Conservation (phyloP, 2,329 filamentous ascomycete genomes). For the Raffaelea ambrosiae region DNA sequence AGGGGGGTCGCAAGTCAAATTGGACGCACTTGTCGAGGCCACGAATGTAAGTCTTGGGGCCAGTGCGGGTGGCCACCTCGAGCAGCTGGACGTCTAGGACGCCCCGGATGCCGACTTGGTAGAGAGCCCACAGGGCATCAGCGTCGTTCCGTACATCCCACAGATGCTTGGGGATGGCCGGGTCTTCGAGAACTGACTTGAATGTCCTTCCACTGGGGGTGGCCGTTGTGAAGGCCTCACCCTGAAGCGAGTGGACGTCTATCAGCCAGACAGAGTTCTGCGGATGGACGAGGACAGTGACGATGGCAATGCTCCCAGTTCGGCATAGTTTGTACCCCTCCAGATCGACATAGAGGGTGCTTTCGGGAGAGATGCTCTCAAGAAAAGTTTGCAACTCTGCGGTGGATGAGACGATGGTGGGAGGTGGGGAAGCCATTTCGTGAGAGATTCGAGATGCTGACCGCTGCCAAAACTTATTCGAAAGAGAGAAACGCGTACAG, state of each 20-base stretch:
- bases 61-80: conserved; percentile 16
- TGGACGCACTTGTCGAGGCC: conserved; percentile 9
- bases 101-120: conserved; percentile 14
- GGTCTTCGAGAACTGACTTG: conserved; percentile 14
- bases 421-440: too few relatives aligned
- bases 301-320: conserved; percentile 13
- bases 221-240: conserved; percentile 10
- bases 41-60: conserved; percentile 9
- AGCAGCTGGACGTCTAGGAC: conserved; percentile 21
- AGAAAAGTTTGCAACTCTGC: too few relatives aligned
- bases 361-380: too few relatives aligned
- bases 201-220: conserved; percentile 9
- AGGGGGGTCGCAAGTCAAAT: too few relatives aligned
- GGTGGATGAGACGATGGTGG: too few relatives aligned
- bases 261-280: conserved; percentile 8
- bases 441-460: too few relatives aligned
- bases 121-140: conserved; percentile 17
- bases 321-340: conserved; percentile 13
- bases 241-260: conserved; percentile 15
- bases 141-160: conserved; percentile 20
- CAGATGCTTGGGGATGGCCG: conserved; percentile 13
- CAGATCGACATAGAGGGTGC: conserved; percentile 9
- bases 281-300: conserved; percentile 13
- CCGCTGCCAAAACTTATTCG: too few relatives aligned
- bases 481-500: too few relatives aligned